Conservation (phyloP, 768 basidiomycete genomes). For the Mrakia hoshinonis region DNA sequence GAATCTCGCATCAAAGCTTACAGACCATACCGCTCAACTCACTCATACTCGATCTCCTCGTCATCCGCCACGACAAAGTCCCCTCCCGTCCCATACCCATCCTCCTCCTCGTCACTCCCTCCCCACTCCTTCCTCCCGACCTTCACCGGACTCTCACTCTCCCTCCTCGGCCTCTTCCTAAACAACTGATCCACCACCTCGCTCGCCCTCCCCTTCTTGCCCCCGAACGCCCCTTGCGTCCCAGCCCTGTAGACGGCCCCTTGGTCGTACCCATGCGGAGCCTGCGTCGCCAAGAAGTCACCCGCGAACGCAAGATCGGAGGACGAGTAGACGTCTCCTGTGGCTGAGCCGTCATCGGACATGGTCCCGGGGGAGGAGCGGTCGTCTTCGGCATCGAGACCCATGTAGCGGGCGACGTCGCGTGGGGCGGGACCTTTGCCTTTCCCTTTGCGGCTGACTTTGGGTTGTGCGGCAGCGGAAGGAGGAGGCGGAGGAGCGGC, state of each 20-base stretch:
- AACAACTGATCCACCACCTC: background rate
- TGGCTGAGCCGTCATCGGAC: constrained; percentile 20
- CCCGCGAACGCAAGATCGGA: constrained; percentile 38
- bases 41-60: constrained; percentile 25
- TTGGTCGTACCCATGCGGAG: constrained; percentile 41
- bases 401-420: constrained; percentile 21
- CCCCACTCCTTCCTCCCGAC: constrained; percentile 36
- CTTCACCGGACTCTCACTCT: constrained; percentile 37
- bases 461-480: background rate
- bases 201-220: constrained; percentile 6
- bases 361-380: background rate
- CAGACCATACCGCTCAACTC: background rate
- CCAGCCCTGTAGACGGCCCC: constrained; percentile 38
- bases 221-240: constrained; percentile 36
- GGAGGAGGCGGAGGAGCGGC: background rate
- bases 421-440: constrained; percentile 3
- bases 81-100: constrained; percentile 11
- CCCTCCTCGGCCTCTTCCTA: constrained; percentile 33
- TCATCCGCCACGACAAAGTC: constrained; percentile 25
- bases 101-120: constrained; percentile 35
- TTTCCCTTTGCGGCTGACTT: background rate
- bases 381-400: constrained; percentile 14
- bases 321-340: constrained; percentile 26
- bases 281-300: constrained; percentile 41
- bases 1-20: background rate